phyloP scores from a whole-genome alignment of 495 filamentous ascomycete species.

The Aspergillus cavernicola region DNA sequence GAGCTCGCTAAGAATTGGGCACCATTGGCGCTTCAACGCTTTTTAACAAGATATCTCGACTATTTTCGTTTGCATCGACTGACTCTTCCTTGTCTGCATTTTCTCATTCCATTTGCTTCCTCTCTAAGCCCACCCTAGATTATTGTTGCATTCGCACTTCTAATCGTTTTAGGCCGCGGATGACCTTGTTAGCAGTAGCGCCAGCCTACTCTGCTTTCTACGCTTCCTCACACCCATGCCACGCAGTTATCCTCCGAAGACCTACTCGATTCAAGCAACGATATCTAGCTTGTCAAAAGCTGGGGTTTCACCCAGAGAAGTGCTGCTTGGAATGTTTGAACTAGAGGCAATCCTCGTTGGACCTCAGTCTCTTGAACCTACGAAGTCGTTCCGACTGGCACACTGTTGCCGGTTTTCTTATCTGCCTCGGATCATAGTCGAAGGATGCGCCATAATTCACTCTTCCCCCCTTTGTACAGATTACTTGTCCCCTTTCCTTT shows the following conservation, averaged over 20 bases:
- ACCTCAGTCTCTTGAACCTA: not conserved
- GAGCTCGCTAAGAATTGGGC: constrained; percentile 24
- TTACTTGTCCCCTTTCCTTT: not conserved
- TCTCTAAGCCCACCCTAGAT: not conserved
- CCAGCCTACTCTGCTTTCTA: not conserved
- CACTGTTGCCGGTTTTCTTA: not conserved
- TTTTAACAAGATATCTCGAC: not conserved
- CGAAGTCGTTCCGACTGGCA: constrained; percentile 4
- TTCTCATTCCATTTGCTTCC: not conserved
- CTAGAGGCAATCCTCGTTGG: not conserved
- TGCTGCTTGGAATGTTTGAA: not conserved
- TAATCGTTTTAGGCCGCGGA: not conserved
- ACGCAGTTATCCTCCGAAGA: not conserved
- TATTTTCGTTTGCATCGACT: not conserved
- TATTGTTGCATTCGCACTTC: not conserved
- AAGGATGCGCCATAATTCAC: constrained; percentile 4
- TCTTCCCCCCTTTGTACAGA: constrained; percentile 6
- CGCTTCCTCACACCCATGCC: not conserved
- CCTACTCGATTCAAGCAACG: not conserved
- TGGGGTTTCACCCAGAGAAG: no score
- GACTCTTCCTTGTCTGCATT: not conserved
- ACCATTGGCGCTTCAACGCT: not conserved
- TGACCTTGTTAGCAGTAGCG: not conserved
- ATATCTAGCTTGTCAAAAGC: not conserved
- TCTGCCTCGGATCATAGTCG: constrained; percentile 7